Conservation (phyloP, 257 asterid genomes). For the Henckelia pumila region DNA sequence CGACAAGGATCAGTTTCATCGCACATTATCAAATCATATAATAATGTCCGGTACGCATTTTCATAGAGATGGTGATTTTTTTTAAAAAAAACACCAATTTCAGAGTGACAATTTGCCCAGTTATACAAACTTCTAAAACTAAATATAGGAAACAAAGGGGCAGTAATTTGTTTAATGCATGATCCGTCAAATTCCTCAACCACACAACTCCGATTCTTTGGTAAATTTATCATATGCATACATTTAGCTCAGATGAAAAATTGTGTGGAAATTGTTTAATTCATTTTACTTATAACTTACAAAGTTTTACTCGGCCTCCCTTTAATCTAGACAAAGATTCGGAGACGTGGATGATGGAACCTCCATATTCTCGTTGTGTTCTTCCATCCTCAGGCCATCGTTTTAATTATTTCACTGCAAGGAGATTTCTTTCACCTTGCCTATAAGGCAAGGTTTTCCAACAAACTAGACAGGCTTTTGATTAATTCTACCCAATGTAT, state of each 20-base stretch:
- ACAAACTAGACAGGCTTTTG: too few species aligned
- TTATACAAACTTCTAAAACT: too few species aligned
- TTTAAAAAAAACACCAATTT: too few species aligned
- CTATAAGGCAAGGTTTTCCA: slow-evolving; percentile 41
- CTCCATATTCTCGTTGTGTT: slow-evolving; percentile 5
- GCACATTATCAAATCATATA: too few species aligned
- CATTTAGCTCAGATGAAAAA: slow-evolving; percentile 18
- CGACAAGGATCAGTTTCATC: too few species aligned
- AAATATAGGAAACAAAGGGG: too few species aligned
- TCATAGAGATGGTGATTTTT: too few species aligned
- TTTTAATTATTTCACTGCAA: slow-evolving; percentile 12
- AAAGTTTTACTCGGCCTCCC: slow-evolving; percentile 15
- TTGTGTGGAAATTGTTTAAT: slow-evolving; percentile 4
- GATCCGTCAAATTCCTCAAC: too few species aligned
- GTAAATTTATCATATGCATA: not conserved
- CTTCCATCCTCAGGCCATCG: not conserved
- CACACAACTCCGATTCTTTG: slow-evolving; percentile 16
- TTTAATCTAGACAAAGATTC: not conserved
- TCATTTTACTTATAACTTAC: slow-evolving; percentile 21
- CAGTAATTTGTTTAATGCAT: too few species aligned
- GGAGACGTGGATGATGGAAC: not conserved
- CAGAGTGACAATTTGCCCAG: too few species aligned
- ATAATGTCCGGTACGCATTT: too few species aligned
- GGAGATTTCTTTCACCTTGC: slow-evolving; percentile 39
- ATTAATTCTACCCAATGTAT: too few species aligned